Base-by-base conservation (phyloP, 495 filamentous ascomycete genomes). In the Aspergillus bertholletiae region DNA sequence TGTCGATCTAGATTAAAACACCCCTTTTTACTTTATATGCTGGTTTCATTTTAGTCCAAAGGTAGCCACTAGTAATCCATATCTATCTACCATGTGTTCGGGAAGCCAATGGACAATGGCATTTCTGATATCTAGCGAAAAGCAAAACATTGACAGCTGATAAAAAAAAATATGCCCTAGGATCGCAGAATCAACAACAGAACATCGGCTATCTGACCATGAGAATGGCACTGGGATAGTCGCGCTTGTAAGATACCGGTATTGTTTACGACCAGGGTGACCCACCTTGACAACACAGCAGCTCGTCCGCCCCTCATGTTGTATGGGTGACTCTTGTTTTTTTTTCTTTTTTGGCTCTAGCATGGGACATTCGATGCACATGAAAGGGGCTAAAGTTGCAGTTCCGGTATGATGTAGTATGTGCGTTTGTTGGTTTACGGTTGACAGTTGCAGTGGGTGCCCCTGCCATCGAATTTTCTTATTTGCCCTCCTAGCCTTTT, bases 271-370 rank as follows among this genome's bases (percentile, higher is more conserved):
- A 27, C 21, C 22, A 15, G 7, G n/a, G 23, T 22, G 57, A 21
- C 57, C 57, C 57, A 59, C 57, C 12, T 49, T 51, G 48, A 59
- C 57, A 52, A 52, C 47, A 51, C 52, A 58, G 46, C n/a, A 41
- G 20, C 13, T 18, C 28, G 32, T 46, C 30, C 32, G n/a, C 17
- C 32, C 30, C 46, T 32, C 30, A 41, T 30, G 47, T 26, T 28
- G 27, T 27, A 26, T 23, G 11, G 21, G 7, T 35, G n/a, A n/a
- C n/a, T n/a, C n/a, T 51, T 24, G 12, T 21, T 28, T n/a, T 35
- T 40, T 50, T 53, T 37, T 35, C 22, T 15, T 49, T 43, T 23
- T 49, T 22, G 15, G 15, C n/a, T n/a, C n/a, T n/a, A 26, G 21
- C 46, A 56, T 51, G 54, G 54, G 32, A 21, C 48, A 46, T 43